Base-by-base conservation (phyloP, 352 stramenopile genomes). In the Phytopythium montanum region DNA sequence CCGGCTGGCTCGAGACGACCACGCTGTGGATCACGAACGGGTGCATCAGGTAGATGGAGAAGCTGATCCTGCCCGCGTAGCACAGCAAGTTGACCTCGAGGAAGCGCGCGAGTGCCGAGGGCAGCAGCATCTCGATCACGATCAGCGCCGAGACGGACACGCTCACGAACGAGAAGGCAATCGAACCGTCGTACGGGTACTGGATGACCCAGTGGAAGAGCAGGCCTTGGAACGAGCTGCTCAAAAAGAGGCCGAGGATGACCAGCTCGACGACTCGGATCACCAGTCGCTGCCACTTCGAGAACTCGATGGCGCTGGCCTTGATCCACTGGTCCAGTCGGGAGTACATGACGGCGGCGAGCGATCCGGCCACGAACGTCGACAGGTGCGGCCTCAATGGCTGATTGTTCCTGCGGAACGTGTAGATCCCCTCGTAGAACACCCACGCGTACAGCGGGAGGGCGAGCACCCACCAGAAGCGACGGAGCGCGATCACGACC, bases 1-100 rank as follows among this genome's bases (percentile, higher is more conserved):
- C 68, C 21, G 61, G 23, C 50, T 72, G 73, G 12, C 45, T 33
- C 55, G 65, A 28, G 4, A 80, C 50, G 26, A 9, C 62, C 48
- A 28, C 5, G 54, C 70, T 66, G 45, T 73, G 68, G 31, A 73
- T 23, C 7, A 83, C 62, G 23, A 79, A 78, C 51, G 52, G 67
- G 54, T 84, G 74, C 51, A 84, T 51, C 60, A 84, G 36, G 48
- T 80, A 84, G 45, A 80, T 72, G 2, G 73, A 83, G 39, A 73
- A 82, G 49, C 73, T 79, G 36, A 79, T 61, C 56, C 79, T 79
- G 52, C 71, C 71, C 45, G 62, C 66, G 51, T 72, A 74, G 6
- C 71, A 67, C 26, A 84, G 54, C 21, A 80, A 56, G 10, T 64
- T 78, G 66, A 64, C 76, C 62, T 80, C 74, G 28, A 83, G 66